Percentiles rank a stretch among this genome's conserved stretches.
phyloP scores from a whole-genome alignment of 345 rosid species.

The Ceriops decandra region DNA sequence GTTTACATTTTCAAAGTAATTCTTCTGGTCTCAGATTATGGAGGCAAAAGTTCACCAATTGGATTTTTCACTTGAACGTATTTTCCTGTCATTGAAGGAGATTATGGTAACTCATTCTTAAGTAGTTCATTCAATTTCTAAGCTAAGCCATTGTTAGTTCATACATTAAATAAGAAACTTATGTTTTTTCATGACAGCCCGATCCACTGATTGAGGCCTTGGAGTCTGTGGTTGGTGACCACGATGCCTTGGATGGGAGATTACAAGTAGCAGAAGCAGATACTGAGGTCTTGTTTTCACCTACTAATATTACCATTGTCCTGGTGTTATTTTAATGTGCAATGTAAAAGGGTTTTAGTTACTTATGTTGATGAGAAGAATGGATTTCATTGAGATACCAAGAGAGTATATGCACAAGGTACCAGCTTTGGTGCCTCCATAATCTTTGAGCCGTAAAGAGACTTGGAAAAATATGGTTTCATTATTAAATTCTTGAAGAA shows the following conservation, averaged over 20 bases:
- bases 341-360: neutral
- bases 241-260: constrained; percentile 49
- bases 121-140: neutral
- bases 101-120: constrained; percentile 45
- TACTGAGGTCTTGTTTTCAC: constrained; percentile 50
- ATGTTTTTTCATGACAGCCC: constrained; percentile 43
- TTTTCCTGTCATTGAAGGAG: constrained; percentile 83
- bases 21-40: constrained; percentile 52
- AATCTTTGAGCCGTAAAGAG: too few relatives aligned
- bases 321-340: constrained; percentile 1
- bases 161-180: constrained; percentile 1
- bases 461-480: too few relatives aligned
- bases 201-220: constrained; percentile 79
- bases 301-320: neutral
- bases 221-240: constrained; percentile 71
- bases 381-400: neutral
- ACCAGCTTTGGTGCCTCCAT: too few relatives aligned
- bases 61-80: constrained; percentile 77
- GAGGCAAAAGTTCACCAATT: constrained; percentile 94
- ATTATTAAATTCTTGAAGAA: too few relatives aligned
- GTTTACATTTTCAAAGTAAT: constrained; percentile 9
- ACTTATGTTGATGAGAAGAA: neutral
- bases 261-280: constrained; percentile 69
- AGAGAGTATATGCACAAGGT: neutral
- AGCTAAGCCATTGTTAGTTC: neutral